phyloP scores from a whole-genome alignment of 345 rosid species.

The Gossypium australe region DNA sequence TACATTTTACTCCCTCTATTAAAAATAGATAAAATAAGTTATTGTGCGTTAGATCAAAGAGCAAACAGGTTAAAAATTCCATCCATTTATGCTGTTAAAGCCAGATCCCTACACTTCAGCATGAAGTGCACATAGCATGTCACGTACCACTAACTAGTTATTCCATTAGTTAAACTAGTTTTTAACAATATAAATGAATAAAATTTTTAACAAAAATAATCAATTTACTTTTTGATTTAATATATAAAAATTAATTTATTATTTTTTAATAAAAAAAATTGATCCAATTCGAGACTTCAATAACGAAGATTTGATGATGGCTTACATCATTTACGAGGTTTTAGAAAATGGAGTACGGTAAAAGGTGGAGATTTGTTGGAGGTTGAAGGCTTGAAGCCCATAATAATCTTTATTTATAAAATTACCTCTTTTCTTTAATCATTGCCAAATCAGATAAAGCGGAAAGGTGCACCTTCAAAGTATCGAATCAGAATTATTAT shows the following conservation, averaged over 20 bases:
- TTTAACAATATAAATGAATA: no score
- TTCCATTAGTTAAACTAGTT: accelerated
- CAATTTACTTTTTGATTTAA: no score
- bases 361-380: not conserved
- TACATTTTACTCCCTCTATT: no score
- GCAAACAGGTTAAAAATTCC: no score
- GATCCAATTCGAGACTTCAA: accelerated
- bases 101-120: accelerated
- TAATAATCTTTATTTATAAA: not conserved
- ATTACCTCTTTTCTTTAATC: not conserved
- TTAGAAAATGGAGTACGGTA: not conserved
- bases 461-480: not conserved
- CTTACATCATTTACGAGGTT: not conserved
- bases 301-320: no score
- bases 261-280: no score
- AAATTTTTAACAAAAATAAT: no score
- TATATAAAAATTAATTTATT: no score
- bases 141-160: accelerated
- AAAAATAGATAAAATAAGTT: no score
- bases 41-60: no score
- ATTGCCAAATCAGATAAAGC: not conserved
- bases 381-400: constrained; percentile 1
- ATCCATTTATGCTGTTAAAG: no score
- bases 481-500: not conserved
- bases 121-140: no score